Conservation (phyloP, 441 rosid genomes). For the Viola pubescens region DNA sequence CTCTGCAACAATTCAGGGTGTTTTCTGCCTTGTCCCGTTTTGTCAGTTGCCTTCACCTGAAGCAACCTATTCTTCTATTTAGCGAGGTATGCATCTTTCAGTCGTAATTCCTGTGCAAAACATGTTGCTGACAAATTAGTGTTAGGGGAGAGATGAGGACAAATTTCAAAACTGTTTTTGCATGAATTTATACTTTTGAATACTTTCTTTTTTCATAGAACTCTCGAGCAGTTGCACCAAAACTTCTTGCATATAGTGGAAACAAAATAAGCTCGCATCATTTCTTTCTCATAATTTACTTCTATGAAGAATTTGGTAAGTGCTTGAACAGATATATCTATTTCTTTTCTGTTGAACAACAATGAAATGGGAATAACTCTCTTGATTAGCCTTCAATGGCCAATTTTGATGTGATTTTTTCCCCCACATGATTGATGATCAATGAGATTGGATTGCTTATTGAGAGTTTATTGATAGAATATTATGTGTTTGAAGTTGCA, state of each 20-base stretch:
- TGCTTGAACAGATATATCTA: no score
- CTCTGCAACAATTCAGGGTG: conserved; percentile 27
- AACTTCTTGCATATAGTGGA: no score
- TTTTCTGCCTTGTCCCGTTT: conserved; percentile 32
- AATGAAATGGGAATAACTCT: no score
- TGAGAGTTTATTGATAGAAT: no score
- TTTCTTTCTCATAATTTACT: no score
- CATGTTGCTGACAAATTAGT: neutral
- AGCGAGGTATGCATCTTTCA: conserved; percentile 29
- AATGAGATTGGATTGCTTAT: neutral
- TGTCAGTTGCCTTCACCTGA: conserved; percentile 26
- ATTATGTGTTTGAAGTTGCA: no score
- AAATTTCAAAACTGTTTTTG: neutral
- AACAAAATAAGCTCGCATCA: no score
- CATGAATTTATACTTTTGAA: neutral
- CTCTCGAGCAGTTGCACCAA: neutral
- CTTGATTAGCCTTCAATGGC: no score
- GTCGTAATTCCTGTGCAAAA: neutral
- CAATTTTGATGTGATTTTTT: neutral
- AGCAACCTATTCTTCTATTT: conserved; percentile 31
- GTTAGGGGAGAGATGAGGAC: neutral
- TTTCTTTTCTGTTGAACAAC: no score
- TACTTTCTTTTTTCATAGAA: neutral
- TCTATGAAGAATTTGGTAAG: no score
- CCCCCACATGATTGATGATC: neutral